phyloP scores from a whole-genome alignment of 2,329 filamentous ascomycete species.

The Lomentospora prolificans region DNA sequence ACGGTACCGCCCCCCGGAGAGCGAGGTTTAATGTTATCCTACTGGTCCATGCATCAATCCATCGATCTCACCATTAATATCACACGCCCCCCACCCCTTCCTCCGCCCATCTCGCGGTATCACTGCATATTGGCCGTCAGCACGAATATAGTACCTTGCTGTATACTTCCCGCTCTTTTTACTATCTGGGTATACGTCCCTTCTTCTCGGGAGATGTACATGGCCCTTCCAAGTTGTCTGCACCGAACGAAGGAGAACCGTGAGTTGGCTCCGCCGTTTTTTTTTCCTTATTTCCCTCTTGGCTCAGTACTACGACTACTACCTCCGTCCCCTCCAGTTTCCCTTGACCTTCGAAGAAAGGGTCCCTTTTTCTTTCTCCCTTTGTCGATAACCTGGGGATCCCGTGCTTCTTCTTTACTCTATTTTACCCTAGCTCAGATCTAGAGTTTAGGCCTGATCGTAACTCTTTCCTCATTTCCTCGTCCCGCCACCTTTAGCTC shows the following conservation, averaged over 20 bases:
- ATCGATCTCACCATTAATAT: neutral
- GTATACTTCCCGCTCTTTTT: neutral
- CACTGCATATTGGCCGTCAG: conserved; percentile 5
- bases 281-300: neutral
- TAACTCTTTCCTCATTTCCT: neutral
- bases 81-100: neutral
- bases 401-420: neutral
- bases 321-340: neutral
- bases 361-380: neutral
- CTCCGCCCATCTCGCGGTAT: neutral
- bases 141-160: neutral
- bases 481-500: neutral
- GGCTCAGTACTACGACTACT: neutral
- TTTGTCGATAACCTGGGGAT: neutral
- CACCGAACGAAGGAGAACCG: too few species aligned
- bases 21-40: neutral
- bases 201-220: neutral
- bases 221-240: neutral
- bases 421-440: neutral
- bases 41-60: neutral
- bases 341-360: conserved; percentile 1
- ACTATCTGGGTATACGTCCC: neutral
- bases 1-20: neutral
- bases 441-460: neutral
- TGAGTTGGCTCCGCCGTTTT: too few species aligned